phyloP scores from a whole-genome alignment of 371 early-diverging fungal genomes.

The Chytridium lagenaria region DNA sequence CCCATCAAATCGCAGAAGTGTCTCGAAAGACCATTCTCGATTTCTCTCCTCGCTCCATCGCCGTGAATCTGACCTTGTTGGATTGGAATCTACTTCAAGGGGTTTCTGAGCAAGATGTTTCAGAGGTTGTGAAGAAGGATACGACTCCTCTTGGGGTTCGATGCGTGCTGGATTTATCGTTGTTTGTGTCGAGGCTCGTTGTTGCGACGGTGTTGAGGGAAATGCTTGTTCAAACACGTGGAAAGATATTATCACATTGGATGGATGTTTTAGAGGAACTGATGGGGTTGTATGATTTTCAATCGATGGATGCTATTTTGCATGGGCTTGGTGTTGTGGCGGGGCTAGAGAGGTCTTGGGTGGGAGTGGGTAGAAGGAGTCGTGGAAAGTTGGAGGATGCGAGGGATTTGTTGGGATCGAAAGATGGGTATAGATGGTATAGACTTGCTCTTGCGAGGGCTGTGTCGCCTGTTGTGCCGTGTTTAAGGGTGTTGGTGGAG shows the following conservation, averaged over 20 bases:
- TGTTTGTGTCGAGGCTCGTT: slow-evolving; percentile 26
- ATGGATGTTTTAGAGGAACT: slow-evolving; percentile 18
- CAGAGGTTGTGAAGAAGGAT: background rate
- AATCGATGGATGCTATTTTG: slow-evolving; percentile 20
- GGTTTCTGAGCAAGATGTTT: background rate
- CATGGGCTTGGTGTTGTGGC: slow-evolving; percentile 8
- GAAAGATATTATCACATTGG: slow-evolving; percentile 20
- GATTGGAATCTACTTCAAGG: slow-evolving; percentile 32
- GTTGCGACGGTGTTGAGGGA: background rate
- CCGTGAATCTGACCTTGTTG: slow-evolving; percentile 24
- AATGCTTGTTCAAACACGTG: background rate
- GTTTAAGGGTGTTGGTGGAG: slow-evolving; percentile 22
- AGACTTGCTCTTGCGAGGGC: slow-evolving; percentile 5
- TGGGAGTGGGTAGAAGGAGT: background rate
- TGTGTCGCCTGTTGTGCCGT: slow-evolving; percentile 17
- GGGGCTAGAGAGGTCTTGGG: background rate
- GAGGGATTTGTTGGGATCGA: background rate
- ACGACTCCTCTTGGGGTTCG: slow-evolving; percentile 12
- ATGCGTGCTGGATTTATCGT: slow-evolving; percentile 28
- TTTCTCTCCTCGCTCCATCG: slow-evolving; percentile 20
- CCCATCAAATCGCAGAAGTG: slow-evolving; percentile 1
- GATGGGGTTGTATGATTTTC: slow-evolving; percentile 19
- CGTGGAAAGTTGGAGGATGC: background rate
- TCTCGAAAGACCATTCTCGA: slow-evolving; percentile 15
- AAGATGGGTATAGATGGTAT: background rate